Conservation (phyloP, 2,329 filamentous ascomycete species). For the Sclerotinia nivalis region DNA sequence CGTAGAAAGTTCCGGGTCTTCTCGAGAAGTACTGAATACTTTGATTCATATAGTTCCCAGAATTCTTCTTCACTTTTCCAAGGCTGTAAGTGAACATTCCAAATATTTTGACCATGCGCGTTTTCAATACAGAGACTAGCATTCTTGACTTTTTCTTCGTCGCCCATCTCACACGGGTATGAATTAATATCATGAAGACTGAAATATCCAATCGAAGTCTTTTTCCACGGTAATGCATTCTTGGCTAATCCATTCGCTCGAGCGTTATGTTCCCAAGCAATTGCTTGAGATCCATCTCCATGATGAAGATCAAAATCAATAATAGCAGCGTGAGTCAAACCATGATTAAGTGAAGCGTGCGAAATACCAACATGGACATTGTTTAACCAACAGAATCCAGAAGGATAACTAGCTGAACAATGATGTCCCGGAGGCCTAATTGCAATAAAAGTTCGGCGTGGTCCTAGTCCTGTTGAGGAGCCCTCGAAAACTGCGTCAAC, state of each 20-base stretch:
- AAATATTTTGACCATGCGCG: slow-evolving; percentile 89
- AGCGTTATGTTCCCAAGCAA: slow-evolving; percentile 87
- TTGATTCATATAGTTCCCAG: slow-evolving; percentile 81
- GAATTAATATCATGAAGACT: slow-evolving; percentile 98
- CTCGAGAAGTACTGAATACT: slow-evolving; percentile 74
- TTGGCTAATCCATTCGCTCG: slow-evolving; percentile 64
- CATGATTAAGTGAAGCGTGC: slow-evolving; percentile 80
- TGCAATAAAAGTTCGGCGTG: slow-evolving; percentile 82
- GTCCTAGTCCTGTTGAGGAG: slow-evolving; percentile 49
- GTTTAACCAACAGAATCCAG: slow-evolving; percentile 98
- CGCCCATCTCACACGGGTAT: slow-evolving; percentile 93
- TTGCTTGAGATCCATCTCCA: slow-evolving; percentile 92
- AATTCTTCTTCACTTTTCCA: slow-evolving; percentile 86
- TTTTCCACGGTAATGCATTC: slow-evolving; percentile 75
- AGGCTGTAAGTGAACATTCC: slow-evolving; percentile 90
- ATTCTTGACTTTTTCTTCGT: slow-evolving; percentile 88
- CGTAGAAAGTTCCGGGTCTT: slow-evolving; percentile 80
- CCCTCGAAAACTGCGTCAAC: slow-evolving; percentile 79
- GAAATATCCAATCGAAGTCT: slow-evolving; percentile 89
- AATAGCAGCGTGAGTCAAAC: slow-evolving; percentile 89
- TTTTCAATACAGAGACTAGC: slow-evolving; percentile 94
- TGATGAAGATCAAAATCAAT: slow-evolving; percentile 69
- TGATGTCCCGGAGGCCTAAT: slow-evolving; percentile 94
- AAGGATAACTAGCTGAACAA: slow-evolving; percentile 84
- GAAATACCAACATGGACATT: slow-evolving; percentile 97